phyloP scores from a whole-genome alignment of 1,139 yeast genomes.

The Taiozyma onychis region DNA sequence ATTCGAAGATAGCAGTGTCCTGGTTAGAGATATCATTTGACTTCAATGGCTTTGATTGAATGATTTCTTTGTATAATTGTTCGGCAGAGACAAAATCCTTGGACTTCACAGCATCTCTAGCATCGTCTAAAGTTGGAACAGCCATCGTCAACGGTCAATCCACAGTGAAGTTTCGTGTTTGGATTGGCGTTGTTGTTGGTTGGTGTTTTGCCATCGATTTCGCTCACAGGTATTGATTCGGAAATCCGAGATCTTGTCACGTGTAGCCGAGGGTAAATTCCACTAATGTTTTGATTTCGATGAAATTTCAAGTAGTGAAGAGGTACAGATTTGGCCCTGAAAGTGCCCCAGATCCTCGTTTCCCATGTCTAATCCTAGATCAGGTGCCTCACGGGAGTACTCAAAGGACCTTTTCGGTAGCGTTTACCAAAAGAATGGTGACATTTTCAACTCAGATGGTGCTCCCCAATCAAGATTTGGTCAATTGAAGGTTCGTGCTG shows the following conservation, averaged over 20 bases:
- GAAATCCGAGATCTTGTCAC: background rate
- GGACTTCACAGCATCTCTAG: conserved; percentile 48
- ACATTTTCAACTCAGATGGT: conserved; percentile 13
- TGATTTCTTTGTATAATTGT: conserved; percentile 40
- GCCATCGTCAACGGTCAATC: conserved; percentile 10
- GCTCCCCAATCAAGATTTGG: conserved; percentile 15
- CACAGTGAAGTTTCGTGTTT: background rate
- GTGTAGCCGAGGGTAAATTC: background rate
- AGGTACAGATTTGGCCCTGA: background rate
- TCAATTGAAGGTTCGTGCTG: conserved; percentile 12
- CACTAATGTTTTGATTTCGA: background rate
- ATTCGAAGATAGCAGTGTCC: conserved; percentile 57
- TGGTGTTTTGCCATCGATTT: background rate
- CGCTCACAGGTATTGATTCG: background rate
- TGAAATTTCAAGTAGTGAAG: background rate
- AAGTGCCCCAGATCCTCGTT: background rate
- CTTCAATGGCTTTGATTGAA: conserved; percentile 23
- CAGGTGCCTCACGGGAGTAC: conserved; percentile 11
- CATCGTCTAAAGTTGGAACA: conserved; percentile 41
- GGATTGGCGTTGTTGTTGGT: background rate
- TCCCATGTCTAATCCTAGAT: conserved; percentile 7
- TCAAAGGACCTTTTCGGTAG: conserved; percentile 22
- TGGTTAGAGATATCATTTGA: conserved; percentile 39
- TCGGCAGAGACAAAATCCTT: conserved; percentile 55
- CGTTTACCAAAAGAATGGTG: conserved; percentile 18